Percentiles rank a stretch among this genome's conserved stretches.
These are phyloP conservation scores for Neltuma alba DNA, from an alignment of 306 rosid species.

Conservation along the genomic window DNA sequence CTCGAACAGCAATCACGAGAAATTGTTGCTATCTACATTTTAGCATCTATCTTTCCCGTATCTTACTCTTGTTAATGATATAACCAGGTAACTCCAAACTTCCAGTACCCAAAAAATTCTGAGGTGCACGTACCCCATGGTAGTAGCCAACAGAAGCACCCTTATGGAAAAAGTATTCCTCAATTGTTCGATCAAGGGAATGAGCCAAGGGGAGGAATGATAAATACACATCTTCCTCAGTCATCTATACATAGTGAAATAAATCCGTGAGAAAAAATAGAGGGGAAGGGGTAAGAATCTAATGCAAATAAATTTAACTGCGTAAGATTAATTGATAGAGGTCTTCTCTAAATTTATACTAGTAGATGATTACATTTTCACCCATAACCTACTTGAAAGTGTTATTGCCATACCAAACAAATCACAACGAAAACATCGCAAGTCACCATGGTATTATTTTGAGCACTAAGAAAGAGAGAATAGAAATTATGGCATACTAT, in stretches of 20 bases:
- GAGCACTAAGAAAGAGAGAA: too few relatives aligned
- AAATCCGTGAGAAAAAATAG: slow-evolving; percentile 29
- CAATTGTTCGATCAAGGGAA: slow-evolving; percentile 74
- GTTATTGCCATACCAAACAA: too few relatives aligned
- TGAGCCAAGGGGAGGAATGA: slow-evolving; percentile 97
- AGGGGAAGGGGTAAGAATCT: neutral
- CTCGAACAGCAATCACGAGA: neutral
- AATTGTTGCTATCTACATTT: neutral
- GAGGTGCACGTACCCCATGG: slow-evolving; percentile 70
- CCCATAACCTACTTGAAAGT: neutral
- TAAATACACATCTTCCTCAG: slow-evolving; percentile 71
- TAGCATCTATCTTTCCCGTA: neutral
- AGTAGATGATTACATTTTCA: neutral
- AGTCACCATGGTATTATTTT: slow-evolving; percentile 4
- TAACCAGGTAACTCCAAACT: slow-evolving; percentile 6
- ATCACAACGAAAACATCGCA: neutral
- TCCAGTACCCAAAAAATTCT: neutral
- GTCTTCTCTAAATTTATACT: neutral
- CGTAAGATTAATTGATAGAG: neutral
- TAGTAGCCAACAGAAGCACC: slow-evolving; percentile 94
- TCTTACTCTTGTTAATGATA: slow-evolving; percentile 1
- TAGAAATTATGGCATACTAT: neutral
- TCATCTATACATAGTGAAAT: slow-evolving; percentile 55
- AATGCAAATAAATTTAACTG: neutral
- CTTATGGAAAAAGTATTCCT: slow-evolving; percentile 72